Percentiles rank a stretch among this genome's conserved stretches.
Evolutionary conservation across 768 basidiomycete species (phyloP).

Genomic region (Lactarius trivialis): DNA sequence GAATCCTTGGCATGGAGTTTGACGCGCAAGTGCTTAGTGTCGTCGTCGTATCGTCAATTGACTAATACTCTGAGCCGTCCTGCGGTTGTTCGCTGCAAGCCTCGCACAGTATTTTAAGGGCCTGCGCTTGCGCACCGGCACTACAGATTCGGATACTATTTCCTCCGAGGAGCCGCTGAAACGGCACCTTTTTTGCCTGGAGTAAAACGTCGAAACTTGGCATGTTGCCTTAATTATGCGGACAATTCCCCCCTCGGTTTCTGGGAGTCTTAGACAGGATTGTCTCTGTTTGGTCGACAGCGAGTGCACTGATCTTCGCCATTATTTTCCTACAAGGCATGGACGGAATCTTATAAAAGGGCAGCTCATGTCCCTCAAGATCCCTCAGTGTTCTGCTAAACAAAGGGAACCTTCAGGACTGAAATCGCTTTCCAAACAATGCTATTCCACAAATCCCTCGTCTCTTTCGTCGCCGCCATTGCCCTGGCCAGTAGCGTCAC

Average conservation of each 20-base stretch:
- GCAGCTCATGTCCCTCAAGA: not conserved
- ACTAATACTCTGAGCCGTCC: not conserved
- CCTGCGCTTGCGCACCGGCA: not conserved
- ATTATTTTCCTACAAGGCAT: not conserved
- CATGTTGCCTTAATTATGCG: not conserved
- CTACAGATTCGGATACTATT: not conserved
- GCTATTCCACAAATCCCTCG: not conserved
- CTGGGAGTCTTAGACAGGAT: not conserved
- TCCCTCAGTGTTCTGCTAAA: not conserved
- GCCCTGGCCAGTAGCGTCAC: not conserved
- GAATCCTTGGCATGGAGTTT: not conserved
- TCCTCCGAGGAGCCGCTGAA: not conserved
- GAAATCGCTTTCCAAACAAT: not conserved
- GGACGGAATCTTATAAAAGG: not conserved
- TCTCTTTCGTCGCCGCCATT: not conserved
- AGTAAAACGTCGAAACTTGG: not conserved
- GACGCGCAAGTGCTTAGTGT: not conserved
- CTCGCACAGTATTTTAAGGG: not conserved
- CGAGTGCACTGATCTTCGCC: not conserved
- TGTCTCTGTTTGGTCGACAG: not conserved
- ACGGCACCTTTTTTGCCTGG: not conserved
- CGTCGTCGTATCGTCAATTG: not conserved
- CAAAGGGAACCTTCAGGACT: not conserved
- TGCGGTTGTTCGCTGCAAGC: not conserved
- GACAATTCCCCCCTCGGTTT: not conserved